These are phyloP conservation scores for Candida anglica DNA, from an alignment of 805 yeast genomes.

Conservation along the genomic window DNA sequence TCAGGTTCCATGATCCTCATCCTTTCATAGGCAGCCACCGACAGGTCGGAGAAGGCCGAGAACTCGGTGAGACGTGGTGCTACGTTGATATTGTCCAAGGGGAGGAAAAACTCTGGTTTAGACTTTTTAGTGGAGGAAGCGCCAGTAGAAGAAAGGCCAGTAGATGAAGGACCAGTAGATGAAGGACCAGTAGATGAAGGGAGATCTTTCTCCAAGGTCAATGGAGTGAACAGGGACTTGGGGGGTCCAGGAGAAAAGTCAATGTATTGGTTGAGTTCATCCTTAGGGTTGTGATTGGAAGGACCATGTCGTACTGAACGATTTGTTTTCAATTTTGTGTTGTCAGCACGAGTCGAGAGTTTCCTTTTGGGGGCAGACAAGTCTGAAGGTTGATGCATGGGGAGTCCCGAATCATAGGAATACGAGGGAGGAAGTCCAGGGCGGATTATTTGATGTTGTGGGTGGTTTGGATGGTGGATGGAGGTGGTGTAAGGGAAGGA, in stretches of 20 bases:
- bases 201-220: background rate
- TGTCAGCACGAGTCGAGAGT: slow-evolving; percentile 1
- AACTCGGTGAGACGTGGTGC: slow-evolving; percentile 8
- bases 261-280: background rate
- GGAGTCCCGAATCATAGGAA: slow-evolving; percentile 1
- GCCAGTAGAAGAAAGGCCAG: background rate
- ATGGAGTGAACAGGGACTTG: no score
- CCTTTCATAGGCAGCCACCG: slow-evolving; percentile 11
- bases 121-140: slow-evolving; percentile 1
- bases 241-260: background rate
- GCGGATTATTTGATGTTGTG: background rate
- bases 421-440: background rate
- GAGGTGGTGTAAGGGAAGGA: background rate
- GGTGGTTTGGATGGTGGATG: slow-evolving; percentile 9
- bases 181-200: background rate
- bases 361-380: slow-evolving; percentile 2
- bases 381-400: background rate
- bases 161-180: background rate
- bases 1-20: slow-evolving; percentile 13
- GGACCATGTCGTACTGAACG: background rate
- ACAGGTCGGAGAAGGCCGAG: slow-evolving; percentile 15
- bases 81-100: slow-evolving; percentile 18
- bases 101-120: slow-evolving; percentile 22
- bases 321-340: background rate
- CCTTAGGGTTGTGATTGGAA: background rate